These are phyloP conservation scores for Cystobasidiaceae sp. DNA, from an alignment of 1,284 basidiomycete species.

Conservation along the genomic window DNA sequence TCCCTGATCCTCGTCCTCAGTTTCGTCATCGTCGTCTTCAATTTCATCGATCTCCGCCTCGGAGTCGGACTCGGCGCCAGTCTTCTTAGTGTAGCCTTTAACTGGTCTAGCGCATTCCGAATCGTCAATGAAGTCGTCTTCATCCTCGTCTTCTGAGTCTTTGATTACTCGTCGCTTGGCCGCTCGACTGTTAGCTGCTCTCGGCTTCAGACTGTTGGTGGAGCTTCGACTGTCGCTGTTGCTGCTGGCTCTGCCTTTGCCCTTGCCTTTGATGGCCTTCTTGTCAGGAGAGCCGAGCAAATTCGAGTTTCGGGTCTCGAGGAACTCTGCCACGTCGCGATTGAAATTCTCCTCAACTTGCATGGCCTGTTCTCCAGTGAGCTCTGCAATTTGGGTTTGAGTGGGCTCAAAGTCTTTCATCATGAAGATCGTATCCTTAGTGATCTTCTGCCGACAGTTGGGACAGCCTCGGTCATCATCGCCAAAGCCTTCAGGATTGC, in stretches of 20 bases:
- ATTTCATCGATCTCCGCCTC: not conserved
- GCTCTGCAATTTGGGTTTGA: slow-evolving; percentile 31
- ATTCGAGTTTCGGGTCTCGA: too few relatives aligned
- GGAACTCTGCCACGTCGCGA: not conserved
- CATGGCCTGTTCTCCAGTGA: not conserved
- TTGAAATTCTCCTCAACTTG: slow-evolving; percentile 7
- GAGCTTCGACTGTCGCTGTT: slow-evolving; percentile 6
- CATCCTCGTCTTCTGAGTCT: slow-evolving; percentile 30
- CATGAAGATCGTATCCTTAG: slow-evolving; percentile 22
- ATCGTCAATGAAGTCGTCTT: slow-evolving; percentile 44
- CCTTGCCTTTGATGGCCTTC: slow-evolving; percentile 30
- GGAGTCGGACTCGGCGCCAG: not conserved
- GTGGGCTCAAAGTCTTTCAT: slow-evolving; percentile 36
- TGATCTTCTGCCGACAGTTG: slow-evolving; percentile 35
- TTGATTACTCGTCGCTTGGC: slow-evolving; percentile 4
- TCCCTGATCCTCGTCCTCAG: not conserved
- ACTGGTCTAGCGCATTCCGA: slow-evolving; percentile 20
- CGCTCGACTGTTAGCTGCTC: slow-evolving; percentile 6
- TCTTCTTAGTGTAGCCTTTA: slow-evolving; percentile 15
- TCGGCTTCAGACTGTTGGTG: not conserved
- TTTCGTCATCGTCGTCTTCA: not conserved
- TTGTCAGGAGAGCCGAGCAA: too few relatives aligned
- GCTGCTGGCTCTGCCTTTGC: slow-evolving; percentile 24
- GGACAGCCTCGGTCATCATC: slow-evolving; percentile 35
- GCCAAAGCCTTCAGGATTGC: slow-evolving; percentile 16